Conservation (phyloP, 352 stramenopile species). For the Pythium aquatile region DNA sequence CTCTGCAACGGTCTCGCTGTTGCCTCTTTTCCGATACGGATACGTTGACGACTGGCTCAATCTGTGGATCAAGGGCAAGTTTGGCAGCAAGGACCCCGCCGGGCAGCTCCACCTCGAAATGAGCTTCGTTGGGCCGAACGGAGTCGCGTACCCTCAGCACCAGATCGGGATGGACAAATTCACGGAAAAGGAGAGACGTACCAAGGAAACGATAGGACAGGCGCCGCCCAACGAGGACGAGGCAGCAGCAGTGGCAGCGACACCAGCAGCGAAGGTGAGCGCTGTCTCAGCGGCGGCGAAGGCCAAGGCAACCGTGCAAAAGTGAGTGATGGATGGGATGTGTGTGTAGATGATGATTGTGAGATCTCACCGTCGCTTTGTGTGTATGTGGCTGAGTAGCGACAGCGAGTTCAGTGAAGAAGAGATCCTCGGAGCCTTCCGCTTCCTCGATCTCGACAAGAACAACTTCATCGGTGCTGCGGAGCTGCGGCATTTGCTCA, state of each 20-base stretch:
- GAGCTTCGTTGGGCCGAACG: conserved; percentile 77
- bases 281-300: conserved; percentile 27
- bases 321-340: conserved; percentile 24
- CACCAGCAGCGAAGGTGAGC: conserved; percentile 28
- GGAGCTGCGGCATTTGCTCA: conserved; percentile 91
- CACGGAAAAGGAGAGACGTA: conserved; percentile 67
- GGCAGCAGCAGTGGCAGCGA: conserved; percentile 17
- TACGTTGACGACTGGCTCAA: conserved; percentile 88
- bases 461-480: conserved; percentile 92
- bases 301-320: conserved; percentile 25
- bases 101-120: conserved; percentile 88
- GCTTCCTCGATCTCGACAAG: conserved; percentile 92
- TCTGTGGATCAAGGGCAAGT: conserved; percentile 85
- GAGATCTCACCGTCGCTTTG: background rate
- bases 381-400: conserved; percentile 11
- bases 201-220: conserved; percentile 50
- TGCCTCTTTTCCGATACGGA: conserved; percentile 90
- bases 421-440: conserved; percentile 90
- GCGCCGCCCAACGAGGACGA: conserved; percentile 27
- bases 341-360: background rate
- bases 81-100: conserved; percentile 80
- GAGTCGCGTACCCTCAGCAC: conserved; percentile 90
- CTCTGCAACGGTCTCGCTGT: conserved; percentile 70
- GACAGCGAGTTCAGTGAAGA: conserved; percentile 89
- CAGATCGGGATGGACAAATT: conserved; percentile 78